Conservation (phyloP, 768 basidiomycete genomes). For the Russula vinacea region DNA sequence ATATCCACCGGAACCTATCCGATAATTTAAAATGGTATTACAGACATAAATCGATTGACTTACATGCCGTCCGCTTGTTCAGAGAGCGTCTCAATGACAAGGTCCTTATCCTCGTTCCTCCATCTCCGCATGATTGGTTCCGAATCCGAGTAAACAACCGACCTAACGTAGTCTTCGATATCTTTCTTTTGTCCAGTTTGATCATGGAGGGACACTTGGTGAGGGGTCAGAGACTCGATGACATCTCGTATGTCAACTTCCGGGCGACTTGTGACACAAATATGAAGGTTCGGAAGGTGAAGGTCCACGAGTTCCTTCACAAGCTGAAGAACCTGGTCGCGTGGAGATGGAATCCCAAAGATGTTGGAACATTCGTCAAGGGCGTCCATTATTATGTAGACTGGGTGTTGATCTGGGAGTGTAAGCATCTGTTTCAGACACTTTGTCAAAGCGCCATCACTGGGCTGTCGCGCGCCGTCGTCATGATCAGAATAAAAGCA, state of each 20-base stretch:
- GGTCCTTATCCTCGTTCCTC: neutral
- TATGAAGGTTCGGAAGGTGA: neutral
- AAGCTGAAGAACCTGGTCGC: neutral
- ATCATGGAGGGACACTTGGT: neutral
- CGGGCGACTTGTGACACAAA: conserved; percentile 3
- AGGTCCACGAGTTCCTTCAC: neutral
- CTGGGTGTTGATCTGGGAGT: neutral
- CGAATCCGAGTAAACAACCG: neutral
- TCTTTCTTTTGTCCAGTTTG: neutral
- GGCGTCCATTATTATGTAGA: neutral
- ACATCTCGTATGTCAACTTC: conserved; percentile 7
- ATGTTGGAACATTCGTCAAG: neutral
- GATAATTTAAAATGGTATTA: neutral
- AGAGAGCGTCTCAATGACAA: neutral
- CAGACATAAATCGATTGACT: neutral
- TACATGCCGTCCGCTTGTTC: neutral
- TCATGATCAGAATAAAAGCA: neutral
- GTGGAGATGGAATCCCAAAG: neutral
- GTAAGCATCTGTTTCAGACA: neutral
- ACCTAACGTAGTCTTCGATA: neutral
- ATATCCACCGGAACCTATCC: neutral
- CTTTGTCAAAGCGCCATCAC: neutral
- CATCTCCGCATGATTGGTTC: neutral
- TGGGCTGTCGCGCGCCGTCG: neutral
- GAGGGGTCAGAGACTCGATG: neutral